Evolutionary conservation across 2,329 filamentous ascomycete genomes (phyloP), one percentile per base, ranked within the genome.

Genomic region (Zarea fungicola): DNA sequence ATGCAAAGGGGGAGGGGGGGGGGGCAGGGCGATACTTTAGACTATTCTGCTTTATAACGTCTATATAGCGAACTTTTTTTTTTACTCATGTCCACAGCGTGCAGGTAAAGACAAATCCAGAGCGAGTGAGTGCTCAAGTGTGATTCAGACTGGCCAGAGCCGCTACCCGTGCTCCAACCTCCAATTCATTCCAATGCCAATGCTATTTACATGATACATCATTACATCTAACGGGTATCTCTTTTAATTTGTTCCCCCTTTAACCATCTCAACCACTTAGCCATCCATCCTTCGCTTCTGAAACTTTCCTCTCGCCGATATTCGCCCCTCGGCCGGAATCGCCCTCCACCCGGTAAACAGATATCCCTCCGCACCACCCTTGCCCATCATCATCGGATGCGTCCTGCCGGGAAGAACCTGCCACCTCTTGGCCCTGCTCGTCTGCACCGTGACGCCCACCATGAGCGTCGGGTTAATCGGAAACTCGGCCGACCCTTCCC

Each of bases 401-500:
- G 93, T 97, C 47, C 93, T 75, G 1, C 89, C 88, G 0, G 93
- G 93, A 40, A 99, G 67, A 2, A 96, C 91, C 71, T 99, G 93
- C 88, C 89, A 97, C 46, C 81, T 76, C 53, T 87, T 77, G 5
- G 87, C 84, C 13, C 89, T 77, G 41, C 85, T 87, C 3, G 84
- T 93, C 69, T 97, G 91, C 46, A 99, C 74, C 11, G 78, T 81
- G 1, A 89, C 83, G 1, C 85, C 88, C 1, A 97, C 77, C 4
- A 99, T 65, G 44, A 96, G 69, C 3, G 89, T 87, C 1, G 93
- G 93, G 62, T 99, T 93, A 13, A 96, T 66, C 0, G 89, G 87
- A 62, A 95, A 97, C 56, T 95, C 87, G 0, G 83, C 76, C 10
- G 75, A 77, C n/a, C 81, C 79, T 22, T 65, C 59, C 80, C 80